A percentile compares a stretch with the other conserved stretches of the same genome.
Conservation (phyloP, 2,329 filamentous ascomycete genomes). For the Moelleriella libera region DNA sequence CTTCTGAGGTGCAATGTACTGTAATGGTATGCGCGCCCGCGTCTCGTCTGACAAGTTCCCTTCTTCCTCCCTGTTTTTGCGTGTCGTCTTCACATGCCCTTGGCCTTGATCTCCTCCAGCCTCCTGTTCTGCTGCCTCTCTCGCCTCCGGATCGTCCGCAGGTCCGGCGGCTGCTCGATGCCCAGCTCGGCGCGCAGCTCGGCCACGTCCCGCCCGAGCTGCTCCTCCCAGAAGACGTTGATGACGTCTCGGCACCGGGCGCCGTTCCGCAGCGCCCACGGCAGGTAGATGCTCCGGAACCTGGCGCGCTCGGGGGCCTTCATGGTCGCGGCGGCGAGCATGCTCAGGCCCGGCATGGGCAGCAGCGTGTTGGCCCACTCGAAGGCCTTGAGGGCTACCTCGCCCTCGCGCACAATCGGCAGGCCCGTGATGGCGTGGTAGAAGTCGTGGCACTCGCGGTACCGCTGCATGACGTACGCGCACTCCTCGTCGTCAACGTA, state of each 20-base stretch:
- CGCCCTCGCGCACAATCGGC: conserved; percentile 84
- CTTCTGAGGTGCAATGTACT: too few relatives aligned
- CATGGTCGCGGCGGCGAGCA: conserved; percentile 74
- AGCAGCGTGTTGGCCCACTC: conserved; percentile 91
- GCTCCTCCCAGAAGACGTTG: conserved; percentile 96
- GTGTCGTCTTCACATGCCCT: not conserved
- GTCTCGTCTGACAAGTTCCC: too few relatives aligned
- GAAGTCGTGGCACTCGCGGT: conserved; percentile 95
- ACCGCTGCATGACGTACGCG: conserved; percentile 97
- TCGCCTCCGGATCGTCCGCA: conserved; percentile 61
- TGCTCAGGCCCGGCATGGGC: conserved; percentile 84
- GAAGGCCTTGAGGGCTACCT: conserved; percentile 94
- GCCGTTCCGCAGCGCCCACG: conserved; percentile 84
- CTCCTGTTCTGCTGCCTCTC: conserved; percentile 55
- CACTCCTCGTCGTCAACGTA: conserved; percentile 94
- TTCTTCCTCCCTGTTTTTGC: too few relatives aligned
- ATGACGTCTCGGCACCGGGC: conserved; percentile 65
- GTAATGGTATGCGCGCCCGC: too few relatives aligned
- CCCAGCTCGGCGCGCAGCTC: conserved; percentile 61
- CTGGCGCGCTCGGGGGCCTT: conserved; percentile 66
- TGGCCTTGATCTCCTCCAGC: conserved; percentile 29
- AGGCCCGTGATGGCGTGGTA: conserved; percentile 90
- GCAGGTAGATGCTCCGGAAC: conserved; percentile 65
- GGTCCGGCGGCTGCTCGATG: conserved; percentile 78
- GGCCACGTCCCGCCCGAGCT: conserved; percentile 69